Evolutionary conservation across 495 filamentous ascomycete species (phyloP).

Genomic region (Tuber umbilicatum): DNA sequence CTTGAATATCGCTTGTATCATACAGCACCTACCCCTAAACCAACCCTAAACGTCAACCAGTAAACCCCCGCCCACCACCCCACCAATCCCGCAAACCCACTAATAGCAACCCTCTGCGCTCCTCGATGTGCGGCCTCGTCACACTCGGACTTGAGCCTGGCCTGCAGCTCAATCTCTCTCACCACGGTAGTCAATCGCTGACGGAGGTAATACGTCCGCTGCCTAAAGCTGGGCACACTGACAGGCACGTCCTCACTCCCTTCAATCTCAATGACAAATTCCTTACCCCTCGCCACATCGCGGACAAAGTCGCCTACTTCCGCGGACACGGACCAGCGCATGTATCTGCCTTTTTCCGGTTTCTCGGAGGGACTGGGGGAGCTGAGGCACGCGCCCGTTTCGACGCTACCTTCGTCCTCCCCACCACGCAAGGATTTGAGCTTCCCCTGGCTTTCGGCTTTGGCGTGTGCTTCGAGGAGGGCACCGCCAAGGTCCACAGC

Average conservation of each 20-base stretch:
- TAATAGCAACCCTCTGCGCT: slow-evolving; percentile 72
- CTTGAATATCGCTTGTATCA: background rate
- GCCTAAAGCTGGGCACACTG: slow-evolving; percentile 76
- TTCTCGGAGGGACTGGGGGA: slow-evolving; percentile 2
- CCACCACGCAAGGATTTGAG: slow-evolving; percentile 38
- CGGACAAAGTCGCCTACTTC: slow-evolving; percentile 95
- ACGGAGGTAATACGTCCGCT: slow-evolving; percentile 80
- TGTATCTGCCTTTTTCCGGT: slow-evolving; percentile 45
- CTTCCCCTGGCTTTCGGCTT: slow-evolving; percentile 46
- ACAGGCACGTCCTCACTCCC: slow-evolving; percentile 66
- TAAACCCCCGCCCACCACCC: slow-evolving; percentile 79
- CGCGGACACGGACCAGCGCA: slow-evolving; percentile 84
- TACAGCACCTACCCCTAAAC: slow-evolving; percentile 49
- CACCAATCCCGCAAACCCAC: slow-evolving; percentile 63
- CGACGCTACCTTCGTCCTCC: slow-evolving; percentile 52
- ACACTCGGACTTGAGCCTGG: slow-evolving; percentile 72
- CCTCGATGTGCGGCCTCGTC: slow-evolving; percentile 67
- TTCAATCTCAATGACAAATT: slow-evolving; percentile 81
- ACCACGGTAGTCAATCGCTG: slow-evolving; percentile 66
- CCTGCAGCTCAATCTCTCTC: slow-evolving; percentile 56
- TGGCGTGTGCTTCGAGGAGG: slow-evolving; percentile 35
- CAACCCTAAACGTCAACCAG: slow-evolving; percentile 68
- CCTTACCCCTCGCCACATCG: slow-evolving; percentile 72
- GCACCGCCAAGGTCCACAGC: slow-evolving; percentile 57
- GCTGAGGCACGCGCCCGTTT: slow-evolving; percentile 57